phyloP scores from a whole-genome alignment of 2,329 filamentous ascomycete genomes.

The Diaporthe nobilis region DNA sequence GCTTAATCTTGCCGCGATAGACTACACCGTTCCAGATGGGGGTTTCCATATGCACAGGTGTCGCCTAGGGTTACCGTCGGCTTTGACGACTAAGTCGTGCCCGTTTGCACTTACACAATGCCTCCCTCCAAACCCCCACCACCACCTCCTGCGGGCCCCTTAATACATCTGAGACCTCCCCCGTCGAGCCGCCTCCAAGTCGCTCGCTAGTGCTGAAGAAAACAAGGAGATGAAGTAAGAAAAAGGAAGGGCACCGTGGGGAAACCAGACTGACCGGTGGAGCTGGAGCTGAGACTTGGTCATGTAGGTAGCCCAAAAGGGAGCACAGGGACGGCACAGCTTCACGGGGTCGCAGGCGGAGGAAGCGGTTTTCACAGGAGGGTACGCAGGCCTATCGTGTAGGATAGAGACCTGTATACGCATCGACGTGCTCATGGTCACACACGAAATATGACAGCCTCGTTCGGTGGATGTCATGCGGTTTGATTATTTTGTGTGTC shows the following conservation, averaged over 20 bases:
- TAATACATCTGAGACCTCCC: conserved; percentile 13
- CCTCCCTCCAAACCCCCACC: background rate
- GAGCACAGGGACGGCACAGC: conserved; percentile 29
- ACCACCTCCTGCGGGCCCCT: conserved; percentile 22
- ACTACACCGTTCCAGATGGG: background rate
- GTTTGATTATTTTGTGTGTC: conserved; percentile 6
- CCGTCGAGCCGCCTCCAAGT: conserved; percentile 1
- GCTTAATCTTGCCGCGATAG: conserved; percentile 25
- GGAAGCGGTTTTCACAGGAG: background rate
- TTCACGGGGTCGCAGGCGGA: background rate
- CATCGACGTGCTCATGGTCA: conserved; percentile 7
- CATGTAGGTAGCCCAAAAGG: conserved; percentile 34
- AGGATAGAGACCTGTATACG: background rate
- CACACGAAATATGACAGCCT: conserved; percentile 22
- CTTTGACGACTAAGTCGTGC: background rate
- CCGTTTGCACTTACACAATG: conserved; percentile 22
- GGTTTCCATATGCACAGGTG: background rate
- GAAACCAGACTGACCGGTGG: conserved; percentile 17
- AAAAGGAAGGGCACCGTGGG: conserved; percentile 8
- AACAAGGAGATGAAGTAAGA: background rate
- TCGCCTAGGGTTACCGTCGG: conserved; percentile 30
- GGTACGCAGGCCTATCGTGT: background rate
- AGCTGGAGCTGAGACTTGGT: conserved; percentile 30
- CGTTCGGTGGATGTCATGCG: background rate
- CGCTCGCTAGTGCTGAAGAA: conserved; percentile 13